Base-by-base conservation (phyloP, 164 flowering plant genomes). In the Santalum album region DNA sequence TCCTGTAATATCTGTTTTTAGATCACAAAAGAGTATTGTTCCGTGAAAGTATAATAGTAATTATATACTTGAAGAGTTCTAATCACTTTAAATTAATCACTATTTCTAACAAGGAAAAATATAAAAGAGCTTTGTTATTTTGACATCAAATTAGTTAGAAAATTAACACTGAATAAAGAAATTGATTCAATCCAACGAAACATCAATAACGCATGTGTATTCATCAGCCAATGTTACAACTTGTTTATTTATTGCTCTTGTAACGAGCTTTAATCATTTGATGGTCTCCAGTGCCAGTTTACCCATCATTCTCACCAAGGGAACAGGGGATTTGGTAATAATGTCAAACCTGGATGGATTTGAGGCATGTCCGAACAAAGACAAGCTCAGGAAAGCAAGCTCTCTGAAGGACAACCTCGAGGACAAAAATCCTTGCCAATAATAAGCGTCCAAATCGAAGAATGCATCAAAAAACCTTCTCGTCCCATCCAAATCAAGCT, bases 391-490 rank as follows among this genome's bases (percentile, higher is more conserved):
- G 65, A 49, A 23, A 38, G 58, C 69, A 53, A 87, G 86, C 76
- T 85, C 90, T 29, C 42, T 35, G 17, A 75, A 58, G 25, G 64
- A 63, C 63, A 77, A 65, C 24, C 73, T 65, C 0, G 83, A 77
- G 0, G 90, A 77, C 22, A 84, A 66, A 49, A 78, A 84, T 6
- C 90, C 90, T 1, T 82, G 76, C 88, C 86, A 85, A 22, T 75
- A 70, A 20, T 62, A 52, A 65, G 86, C 85, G 56, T 79, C 74
- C 54, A 81, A 66, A 63, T 78, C 82, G 62, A 88, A 79, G 66
- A 87, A 88, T 3, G 82, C 90, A 61, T 85, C 81, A 60, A 83
- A 81, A 51, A 88, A 83, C n/a, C 79, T 63, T 58, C 90, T 72
- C 1, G 73, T 81, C 47, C 82, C 86, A 25, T 71, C 54, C 68